A percentile compares a stretch with the other conserved stretches of the same genome.
phyloP scores from a whole-genome alignment of 768 basidiomycete genomes.

The Agaricus subrufescens region DNA sequence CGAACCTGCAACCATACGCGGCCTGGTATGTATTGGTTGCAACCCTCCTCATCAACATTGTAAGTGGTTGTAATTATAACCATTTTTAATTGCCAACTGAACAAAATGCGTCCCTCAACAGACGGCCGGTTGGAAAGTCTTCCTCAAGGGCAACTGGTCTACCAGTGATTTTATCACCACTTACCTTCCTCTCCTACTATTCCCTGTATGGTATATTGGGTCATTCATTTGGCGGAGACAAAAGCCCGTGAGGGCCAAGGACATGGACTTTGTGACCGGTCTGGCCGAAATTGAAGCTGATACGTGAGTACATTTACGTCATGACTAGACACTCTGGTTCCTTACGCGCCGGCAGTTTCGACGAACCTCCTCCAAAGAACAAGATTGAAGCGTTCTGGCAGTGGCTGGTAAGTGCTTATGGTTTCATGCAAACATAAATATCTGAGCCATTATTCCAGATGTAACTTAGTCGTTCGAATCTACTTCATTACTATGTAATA shows the following conservation, averaged over 20 bases:
- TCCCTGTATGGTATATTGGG: constrained; percentile 69
- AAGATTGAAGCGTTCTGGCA: constrained; percentile 67
- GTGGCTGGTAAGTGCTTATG: constrained; percentile 61
- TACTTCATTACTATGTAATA: neutral
- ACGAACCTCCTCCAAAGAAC: constrained; percentile 70
- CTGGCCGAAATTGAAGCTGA: constrained; percentile 69
- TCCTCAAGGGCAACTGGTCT: constrained; percentile 38
- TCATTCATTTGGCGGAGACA: constrained; percentile 52
- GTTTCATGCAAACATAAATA: no score
- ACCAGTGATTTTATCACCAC: constrained; percentile 75
- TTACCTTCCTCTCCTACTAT: constrained; percentile 67
- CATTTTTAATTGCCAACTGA: neutral
- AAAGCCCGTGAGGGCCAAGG: constrained; percentile 39
- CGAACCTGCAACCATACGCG: constrained; percentile 66
- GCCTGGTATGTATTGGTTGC: constrained; percentile 51
- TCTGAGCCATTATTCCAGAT: constrained; percentile 12
- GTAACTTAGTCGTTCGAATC: constrained; percentile 3
- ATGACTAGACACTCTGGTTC: constrained; percentile 4
- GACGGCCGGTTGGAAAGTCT: constrained; percentile 42
- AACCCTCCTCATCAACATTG: constrained; percentile 54
- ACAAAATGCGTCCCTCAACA: constrained; percentile 10
- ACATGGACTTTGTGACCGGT: constrained; percentile 84
- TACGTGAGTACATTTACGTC: constrained; percentile 29
- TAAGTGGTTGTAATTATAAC: constrained; percentile 27
- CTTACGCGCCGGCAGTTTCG: constrained; percentile 35